Percentiles rank a stretch among this genome's conserved stretches.
These are phyloP conservation scores for Alopecurus myosuroides DNA, from an alignment of 176 grass and related monocot species.

Conservation along the genomic window DNA sequence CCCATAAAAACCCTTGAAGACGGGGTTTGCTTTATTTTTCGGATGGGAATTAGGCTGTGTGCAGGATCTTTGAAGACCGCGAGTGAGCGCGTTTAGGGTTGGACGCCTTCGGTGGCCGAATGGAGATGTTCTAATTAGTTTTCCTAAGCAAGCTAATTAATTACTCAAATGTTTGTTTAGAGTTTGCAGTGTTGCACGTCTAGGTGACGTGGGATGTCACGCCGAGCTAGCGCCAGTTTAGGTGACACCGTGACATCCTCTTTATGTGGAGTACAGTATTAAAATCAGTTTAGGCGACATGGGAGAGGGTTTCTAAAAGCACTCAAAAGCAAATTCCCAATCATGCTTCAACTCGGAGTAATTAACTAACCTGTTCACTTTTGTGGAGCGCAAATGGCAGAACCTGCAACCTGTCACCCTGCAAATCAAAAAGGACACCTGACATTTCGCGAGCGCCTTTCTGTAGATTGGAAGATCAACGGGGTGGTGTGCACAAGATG, in stretches of 20 bases:
- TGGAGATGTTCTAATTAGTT: too few species aligned
- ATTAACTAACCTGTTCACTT: not conserved
- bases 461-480: rapidly evolving
- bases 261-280: not conserved
- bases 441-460: not conserved
- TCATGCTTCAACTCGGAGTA: not conserved
- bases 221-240: not conserved
- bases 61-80: too few species aligned
- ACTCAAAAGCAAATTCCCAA: not conserved
- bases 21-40: too few species aligned
- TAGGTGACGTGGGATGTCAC: not conserved
- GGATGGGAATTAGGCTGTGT: too few species aligned
- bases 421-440: not conserved
- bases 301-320: not conserved
- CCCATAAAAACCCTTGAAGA: too few species aligned
- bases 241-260: not conserved
- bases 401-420: not conserved
- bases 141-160: too few species aligned
- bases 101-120: too few species aligned
- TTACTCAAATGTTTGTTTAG: too few species aligned
- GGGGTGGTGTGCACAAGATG: not conserved
- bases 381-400: not conserved
- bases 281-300: not conserved
- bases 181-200: too few species aligned
- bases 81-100: too few species aligned